Conservation (phyloP, 192 early-diverging fungal genomes). For the Geranomyces variabilis region DNA sequence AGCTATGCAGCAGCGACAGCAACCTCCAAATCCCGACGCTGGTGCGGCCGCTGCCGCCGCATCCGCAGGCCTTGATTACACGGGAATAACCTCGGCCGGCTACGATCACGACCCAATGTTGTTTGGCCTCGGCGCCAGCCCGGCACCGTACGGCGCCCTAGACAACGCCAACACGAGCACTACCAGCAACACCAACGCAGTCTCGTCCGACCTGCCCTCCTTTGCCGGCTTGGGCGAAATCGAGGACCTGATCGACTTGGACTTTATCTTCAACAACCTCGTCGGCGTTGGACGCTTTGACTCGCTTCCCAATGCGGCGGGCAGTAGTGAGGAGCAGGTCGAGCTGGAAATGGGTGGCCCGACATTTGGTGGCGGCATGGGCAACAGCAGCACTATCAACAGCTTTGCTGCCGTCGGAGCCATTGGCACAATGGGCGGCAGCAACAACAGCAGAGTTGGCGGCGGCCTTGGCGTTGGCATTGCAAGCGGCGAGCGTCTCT, state of each 20-base stretch:
- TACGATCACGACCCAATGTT: neutral
- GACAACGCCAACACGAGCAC: too few species aligned
- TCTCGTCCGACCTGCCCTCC: conserved; percentile 1
- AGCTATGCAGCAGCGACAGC: too few species aligned
- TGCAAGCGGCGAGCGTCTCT: neutral
- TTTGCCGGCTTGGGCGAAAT: conserved; percentile 21
- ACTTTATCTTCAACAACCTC: conserved; percentile 20
- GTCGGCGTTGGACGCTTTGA: conserved; percentile 15
- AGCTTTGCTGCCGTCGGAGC: neutral
- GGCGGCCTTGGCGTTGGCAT: neutral
- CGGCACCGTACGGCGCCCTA: too few species aligned
- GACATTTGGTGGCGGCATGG: neutral
- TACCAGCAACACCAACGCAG: too few species aligned
- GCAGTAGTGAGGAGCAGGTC: neutral
- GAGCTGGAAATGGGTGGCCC: neutral
- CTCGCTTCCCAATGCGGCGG: neutral
- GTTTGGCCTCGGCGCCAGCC: neutral
- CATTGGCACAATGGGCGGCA: neutral
- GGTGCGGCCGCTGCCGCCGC: too few species aligned
- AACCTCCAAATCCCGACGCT: too few species aligned
- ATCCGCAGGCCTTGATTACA: neutral
- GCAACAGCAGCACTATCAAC: too few species aligned
- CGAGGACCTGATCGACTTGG: conserved; percentile 14
- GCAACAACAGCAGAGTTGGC: neutral
- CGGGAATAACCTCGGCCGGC: neutral